Evolutionary conservation across 805 yeast genomes (phyloP), one percentile per base, ranked within the genome.

Genomic region (Wickerhamiella hasegawae): DNA sequence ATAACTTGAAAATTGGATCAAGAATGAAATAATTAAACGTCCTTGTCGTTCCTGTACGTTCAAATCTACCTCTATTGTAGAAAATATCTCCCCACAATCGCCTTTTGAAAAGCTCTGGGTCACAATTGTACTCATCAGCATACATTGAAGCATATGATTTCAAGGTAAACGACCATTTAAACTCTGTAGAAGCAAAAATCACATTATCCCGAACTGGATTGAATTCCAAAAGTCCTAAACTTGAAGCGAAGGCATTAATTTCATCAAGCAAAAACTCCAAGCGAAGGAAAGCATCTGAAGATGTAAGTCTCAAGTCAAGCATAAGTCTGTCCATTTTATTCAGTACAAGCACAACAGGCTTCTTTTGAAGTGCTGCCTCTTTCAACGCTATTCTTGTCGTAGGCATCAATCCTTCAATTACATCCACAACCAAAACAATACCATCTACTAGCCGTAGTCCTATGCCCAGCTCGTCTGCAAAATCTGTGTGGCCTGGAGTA

Each of bases 401-500:
- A n/a, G 40, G 32, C 0, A 78, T 69, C 3, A 83, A 51, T 0
- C 97, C 96, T 52, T 87, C 95, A 1, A 83, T 75, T 1, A 67
- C 75, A 52, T 90, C 98, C n/a, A 87, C 62, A 1, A 82, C 79
- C 2, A 84, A 53, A 0, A 76, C 57, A 0, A 70, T 71, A 2
- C 76, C 71, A 43, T 90, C 96, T 0, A 68, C 66, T 0, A 75
- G 60, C 17, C 69, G 53, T 8, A 74, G 53, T 0, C 79, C 67
- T 0, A 69, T 65, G 0, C 71, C 64, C 3, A 71, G 57, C 45
- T 90, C 96, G 49, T 83, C 95, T 20, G 63, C 57, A 48, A 90
- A 90, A 48, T 83, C 76, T 0, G 70, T 68, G 54, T 90, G 97
- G 0, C 99, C 99, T 0, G 99, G 99, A 0, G 94, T 63, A 48